Base-by-base conservation (phyloP, 78 protist species). In the Chrysochromulina tobinii region DNA sequence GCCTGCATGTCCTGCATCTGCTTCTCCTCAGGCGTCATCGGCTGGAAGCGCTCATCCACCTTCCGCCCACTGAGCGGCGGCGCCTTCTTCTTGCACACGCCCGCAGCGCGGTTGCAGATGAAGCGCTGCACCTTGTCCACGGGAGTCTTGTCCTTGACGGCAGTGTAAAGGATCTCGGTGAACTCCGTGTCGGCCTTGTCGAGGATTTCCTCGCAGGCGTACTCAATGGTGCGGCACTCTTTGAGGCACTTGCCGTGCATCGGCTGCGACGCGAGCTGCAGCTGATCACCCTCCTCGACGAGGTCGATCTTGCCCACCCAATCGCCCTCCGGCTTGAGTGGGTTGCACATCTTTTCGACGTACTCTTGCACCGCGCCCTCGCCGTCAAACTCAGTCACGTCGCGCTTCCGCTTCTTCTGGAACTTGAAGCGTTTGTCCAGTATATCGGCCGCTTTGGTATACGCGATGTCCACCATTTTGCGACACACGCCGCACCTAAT, bases 51-150 rank as follows among this genome's bases (percentile, higher is more conserved):
- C 15, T 79, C 18, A 48, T 79, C 87, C 11, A 6, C 64, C 7
- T 12, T 59, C 64, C 64, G 64, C 23, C 11, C 12, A 8, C 2
- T 21, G 50, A 79, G 51, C 38, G 87, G 87, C 59, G 87, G 87
- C 87, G 87, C 9, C 61, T 79, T 79, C 64, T 53, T 79, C 61
- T 79, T 79, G 87, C 87, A 79, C 64, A 79, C 87, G 20, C 64
- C 64, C 50, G 87, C 87, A 1, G 87, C 61, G 61, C 87, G 87
- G 87, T 79, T 79, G 87, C 87, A 79, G 48, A 79, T 54, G 59
- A 15, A 23, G 27, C 87, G 87, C 87, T 79, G 87, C 61, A 79
- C 87, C 77, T 79, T 7, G 64, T 79, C 87, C 18, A 79, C 64
- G 11, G 3, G 23, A 12, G 38, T 4, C 12, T 18, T 18, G 6